phyloP scores from a whole-genome alignment of 768 basidiomycete genomes.

The Termitomyces sp. region DNA sequence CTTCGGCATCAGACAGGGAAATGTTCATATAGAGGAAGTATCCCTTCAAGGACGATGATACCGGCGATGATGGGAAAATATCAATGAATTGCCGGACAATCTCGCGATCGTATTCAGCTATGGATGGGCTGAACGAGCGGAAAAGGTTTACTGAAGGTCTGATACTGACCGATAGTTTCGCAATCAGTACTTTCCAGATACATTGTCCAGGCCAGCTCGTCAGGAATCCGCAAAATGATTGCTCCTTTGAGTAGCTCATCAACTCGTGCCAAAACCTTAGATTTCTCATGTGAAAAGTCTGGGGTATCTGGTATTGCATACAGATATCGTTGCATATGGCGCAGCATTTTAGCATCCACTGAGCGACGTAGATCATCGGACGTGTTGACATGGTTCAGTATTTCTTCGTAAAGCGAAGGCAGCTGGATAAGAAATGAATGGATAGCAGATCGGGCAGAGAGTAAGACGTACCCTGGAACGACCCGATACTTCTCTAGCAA shows the following conservation, averaged over 20 bases:
- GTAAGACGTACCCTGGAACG: conserved; percentile 47
- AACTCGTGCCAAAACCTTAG: conserved; percentile 50
- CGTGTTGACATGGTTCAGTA: conserved; percentile 78
- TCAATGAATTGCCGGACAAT: conserved; percentile 54
- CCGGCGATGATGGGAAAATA: conserved; percentile 56
- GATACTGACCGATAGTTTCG: conserved; percentile 53
- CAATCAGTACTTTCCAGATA: conserved; percentile 72
- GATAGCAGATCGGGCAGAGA: background rate
- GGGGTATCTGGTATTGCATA: conserved; percentile 45
- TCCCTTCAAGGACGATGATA: conserved; percentile 55
- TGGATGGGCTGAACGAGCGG: background rate
- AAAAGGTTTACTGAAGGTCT: conserved; percentile 1
- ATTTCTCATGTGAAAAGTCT: conserved; percentile 34
- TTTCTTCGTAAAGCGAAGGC: conserved; percentile 66
- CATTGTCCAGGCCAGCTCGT: conserved; percentile 79
- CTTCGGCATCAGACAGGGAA: conserved; percentile 26
- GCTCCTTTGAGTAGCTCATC: conserved; percentile 70
- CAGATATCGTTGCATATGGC: conserved; percentile 58
- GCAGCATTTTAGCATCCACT: conserved; percentile 72
- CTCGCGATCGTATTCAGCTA: conserved; percentile 58
- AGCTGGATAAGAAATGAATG: conserved; percentile 38
- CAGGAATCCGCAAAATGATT: conserved; percentile 67
- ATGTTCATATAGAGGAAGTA: conserved; percentile 64
- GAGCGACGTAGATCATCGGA: conserved; percentile 73
- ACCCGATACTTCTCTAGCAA: conserved; percentile 59